Base-by-base conservation (phyloP, 331 rosid species). In the Dryas integrifolia region DNA sequence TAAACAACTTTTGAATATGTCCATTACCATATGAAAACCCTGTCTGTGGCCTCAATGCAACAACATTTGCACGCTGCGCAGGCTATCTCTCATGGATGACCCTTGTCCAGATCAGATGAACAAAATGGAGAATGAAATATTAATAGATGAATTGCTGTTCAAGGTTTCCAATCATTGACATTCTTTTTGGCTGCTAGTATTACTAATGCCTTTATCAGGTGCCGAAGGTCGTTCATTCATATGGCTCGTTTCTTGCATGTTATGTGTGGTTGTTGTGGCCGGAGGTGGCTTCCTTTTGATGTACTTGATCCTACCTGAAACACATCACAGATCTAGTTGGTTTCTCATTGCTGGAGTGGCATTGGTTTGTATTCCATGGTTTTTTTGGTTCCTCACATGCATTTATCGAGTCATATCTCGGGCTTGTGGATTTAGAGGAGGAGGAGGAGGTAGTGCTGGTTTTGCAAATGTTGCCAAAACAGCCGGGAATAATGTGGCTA, bases 291-390 rank as follows among this genome's bases (percentile, higher is more conserved):
- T 92, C 75, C 98, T 92, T 18, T 53, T 48, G 6, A 68, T 84
- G 10, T 92, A 84, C 76, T 6, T 87, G 64, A 26, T 74, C 78
- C 76, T 85, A 39, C 96, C 96, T 9, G 82, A 87, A 3, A 41
- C 87, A 4, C 47, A 67, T 50, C 14, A 77, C 3, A 6, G 80
- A 1, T 16, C 87, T 0, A 10, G 11, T 11, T 88, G 91, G 98
- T 61, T 92, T 45, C 89, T 91, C 1, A 5, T 67, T 7, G 72
- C 48, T 0, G 97, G 98, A 38, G 86, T 88, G 24, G 7, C 83
- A 0, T 73, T 92, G 79, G 87, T 92, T 65, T 83, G 92, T 53
- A 80, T 92, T 61, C 98, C 98, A n/a, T 92, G 98, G 96, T 65
- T 83, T 41, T 92, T 90, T 67, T 92, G 98, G 97, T 6, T 84